Evolutionary conservation across 805 yeast genomes (phyloP).

Genomic region (Metahyphopichia silvanorum): DNA sequence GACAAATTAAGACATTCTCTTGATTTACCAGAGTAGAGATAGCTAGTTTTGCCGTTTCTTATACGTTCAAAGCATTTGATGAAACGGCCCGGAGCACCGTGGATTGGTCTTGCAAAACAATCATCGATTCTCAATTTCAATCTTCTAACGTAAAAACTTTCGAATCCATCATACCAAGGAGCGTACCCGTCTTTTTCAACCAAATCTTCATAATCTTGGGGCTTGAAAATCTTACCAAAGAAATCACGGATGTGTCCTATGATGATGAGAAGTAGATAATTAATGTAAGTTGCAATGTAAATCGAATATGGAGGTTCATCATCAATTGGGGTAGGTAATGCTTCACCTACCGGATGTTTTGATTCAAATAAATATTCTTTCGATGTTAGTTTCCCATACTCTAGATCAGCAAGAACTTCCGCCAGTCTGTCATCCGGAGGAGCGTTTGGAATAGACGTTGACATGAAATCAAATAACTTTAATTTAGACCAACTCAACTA

Average conservation of each 20-base stretch:
- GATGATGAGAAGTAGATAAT: constrained; percentile 78
- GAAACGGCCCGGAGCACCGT: constrained; percentile 95
- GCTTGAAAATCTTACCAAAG: constrained; percentile 71
- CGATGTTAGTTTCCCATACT: constrained; percentile 70
- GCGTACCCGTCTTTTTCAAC: constrained; percentile 86
- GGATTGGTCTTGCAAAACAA: constrained; percentile 93
- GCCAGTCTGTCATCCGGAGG: constrained; percentile 32
- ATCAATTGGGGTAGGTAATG: constrained; percentile 58
- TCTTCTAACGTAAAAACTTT: constrained; percentile 89
- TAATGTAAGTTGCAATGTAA: constrained; percentile 77
- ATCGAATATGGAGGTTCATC: constrained; percentile 88
- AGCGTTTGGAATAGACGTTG: constrained; percentile 33
- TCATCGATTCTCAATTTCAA: constrained; percentile 88
- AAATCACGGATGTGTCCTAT: constrained; percentile 91
- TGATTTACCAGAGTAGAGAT: constrained; percentile 72
- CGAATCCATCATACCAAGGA: constrained; percentile 93
- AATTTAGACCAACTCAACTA: not conserved
- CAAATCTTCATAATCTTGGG: constrained; percentile 61
- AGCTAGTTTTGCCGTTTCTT: constrained; percentile 62
- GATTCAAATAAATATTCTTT: constrained; percentile 63
- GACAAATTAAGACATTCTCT: constrained; percentile 81
- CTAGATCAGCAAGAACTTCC: constrained; percentile 47
- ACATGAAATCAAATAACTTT: constrained; percentile 4
- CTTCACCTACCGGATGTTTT: constrained; percentile 52
- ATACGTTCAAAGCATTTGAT: constrained; percentile 78